phyloP scores from a whole-genome alignment of 371 early-diverging fungal species.

The Cokeromyces recurvatus region DNA sequence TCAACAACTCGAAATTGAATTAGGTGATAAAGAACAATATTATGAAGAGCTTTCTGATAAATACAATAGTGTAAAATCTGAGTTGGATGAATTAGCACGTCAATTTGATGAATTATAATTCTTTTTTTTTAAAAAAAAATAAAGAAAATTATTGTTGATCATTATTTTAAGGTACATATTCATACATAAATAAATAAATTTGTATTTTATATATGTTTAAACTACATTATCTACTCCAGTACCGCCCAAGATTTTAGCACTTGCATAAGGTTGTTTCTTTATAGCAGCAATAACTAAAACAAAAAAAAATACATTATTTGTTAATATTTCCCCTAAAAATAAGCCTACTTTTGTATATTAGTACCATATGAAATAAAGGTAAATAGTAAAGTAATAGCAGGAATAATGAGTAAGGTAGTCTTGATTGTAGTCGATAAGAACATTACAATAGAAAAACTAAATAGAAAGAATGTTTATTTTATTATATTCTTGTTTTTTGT shows the following conservation, averaged over 20 bases:
- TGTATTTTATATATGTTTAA: too few species aligned
- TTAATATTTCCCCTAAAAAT: background rate
- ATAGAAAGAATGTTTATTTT: background rate
- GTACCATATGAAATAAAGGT: conserved; percentile 37
- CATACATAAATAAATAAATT: too few species aligned
- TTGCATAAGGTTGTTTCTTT: conserved; percentile 42
- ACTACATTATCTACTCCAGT: conserved; percentile 44
- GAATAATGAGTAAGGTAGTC: conserved; percentile 23
- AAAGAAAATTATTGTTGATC: too few species aligned
- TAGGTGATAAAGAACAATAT: conserved; percentile 56
- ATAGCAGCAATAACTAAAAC: conserved; percentile 32
- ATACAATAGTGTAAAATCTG: conserved; percentile 58
- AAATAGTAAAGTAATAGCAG: conserved; percentile 33
- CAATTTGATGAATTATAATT: conserved; percentile 71
- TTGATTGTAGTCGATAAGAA: conserved; percentile 31
- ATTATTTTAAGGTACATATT: too few species aligned
- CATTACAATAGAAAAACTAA: conserved; percentile 38
- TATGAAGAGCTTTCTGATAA: conserved; percentile 63
- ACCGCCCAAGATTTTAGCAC: conserved; percentile 33
- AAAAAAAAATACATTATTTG: background rate
- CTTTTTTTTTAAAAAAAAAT: too few species aligned
- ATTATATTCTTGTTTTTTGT: background rate
- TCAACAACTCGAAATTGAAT: conserved; percentile 58
- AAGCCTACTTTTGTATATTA: background rate
- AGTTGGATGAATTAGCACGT: conserved; percentile 72